phyloP scores from a whole-genome alignment of 2,329 filamentous ascomycete genomes.

The Trichophyton mentagrophytes region DNA sequence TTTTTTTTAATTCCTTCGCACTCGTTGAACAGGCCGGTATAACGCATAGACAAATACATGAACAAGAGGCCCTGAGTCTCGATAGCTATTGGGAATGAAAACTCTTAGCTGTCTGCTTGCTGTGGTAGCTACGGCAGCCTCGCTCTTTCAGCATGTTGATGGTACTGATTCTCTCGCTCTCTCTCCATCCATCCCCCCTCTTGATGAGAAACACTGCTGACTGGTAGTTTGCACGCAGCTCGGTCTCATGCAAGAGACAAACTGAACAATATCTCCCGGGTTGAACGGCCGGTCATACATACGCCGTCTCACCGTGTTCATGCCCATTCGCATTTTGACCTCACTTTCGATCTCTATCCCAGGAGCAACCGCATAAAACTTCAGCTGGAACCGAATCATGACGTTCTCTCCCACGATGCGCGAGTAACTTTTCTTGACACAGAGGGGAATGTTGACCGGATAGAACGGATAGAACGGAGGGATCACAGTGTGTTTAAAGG shows the following conservation, averaged over 20 bases:
- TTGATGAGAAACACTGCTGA: conserved; percentile 2
- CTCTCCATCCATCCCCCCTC: not conserved
- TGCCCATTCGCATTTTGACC: conserved; percentile 68
- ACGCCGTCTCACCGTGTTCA: conserved; percentile 68
- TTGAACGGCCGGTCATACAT: conserved; percentile 65
- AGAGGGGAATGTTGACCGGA: conserved; percentile 54
- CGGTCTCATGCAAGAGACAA: conserved; percentile 65
- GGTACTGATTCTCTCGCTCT: conserved; percentile 11
- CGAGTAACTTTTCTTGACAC: conserved; percentile 57
- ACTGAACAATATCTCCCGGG: conserved; percentile 56
- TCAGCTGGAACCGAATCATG: conserved; percentile 75
- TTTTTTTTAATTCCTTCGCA: not conserved
- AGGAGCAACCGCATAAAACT: conserved; percentile 61
- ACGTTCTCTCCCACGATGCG: conserved; percentile 68
- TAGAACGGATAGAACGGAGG: conserved; percentile 58
- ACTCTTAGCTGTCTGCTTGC: conserved; percentile 18
- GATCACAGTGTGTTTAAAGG: conserved; percentile 79
- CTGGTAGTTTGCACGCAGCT: conserved; percentile 32
- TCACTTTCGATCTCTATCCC: conserved; percentile 63
- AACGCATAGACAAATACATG: too few species aligned
- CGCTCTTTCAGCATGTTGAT: conserved; percentile 16
- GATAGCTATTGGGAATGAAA: conserved; percentile 16
- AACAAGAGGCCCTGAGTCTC: not conserved
- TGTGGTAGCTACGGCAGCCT: conserved; percentile 18
- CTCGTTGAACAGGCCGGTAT: not conserved